Evolutionary conservation across 179 eudicot species (phyloP).

Genomic region (Beta lomatogona): DNA sequence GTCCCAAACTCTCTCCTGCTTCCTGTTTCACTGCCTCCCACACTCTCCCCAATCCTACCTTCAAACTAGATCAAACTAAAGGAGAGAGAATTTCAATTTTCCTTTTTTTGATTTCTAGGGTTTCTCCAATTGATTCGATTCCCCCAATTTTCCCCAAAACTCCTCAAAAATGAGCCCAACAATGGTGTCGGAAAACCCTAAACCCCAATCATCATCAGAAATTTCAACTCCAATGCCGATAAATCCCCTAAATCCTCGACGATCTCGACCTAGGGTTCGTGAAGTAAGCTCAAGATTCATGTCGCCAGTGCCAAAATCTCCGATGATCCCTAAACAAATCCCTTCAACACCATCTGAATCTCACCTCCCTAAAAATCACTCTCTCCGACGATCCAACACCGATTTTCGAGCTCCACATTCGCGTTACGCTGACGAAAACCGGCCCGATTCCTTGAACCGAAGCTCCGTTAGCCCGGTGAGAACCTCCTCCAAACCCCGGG

Average conservation of each 20-base stretch:
- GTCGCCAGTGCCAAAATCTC: conserved; percentile 57
- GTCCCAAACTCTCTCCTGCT: conserved; percentile 3
- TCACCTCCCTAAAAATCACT: conserved; percentile 17
- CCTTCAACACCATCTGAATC: conserved; percentile 41
- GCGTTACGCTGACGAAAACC: conserved; percentile 47
- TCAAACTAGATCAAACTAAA: background rate
- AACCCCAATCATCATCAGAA: conserved; percentile 25
- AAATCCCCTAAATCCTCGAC: conserved; percentile 51
- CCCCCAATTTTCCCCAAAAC: background rate
- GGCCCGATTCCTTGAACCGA: conserved; percentile 43
- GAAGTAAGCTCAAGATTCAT: conserved; percentile 85
- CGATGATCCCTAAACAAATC: conserved; percentile 19
- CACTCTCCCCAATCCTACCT: no score
- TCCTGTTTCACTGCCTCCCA: background rate
- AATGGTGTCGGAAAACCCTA: conserved; percentile 37
- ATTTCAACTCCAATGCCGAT: conserved; percentile 33
- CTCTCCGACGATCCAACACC: conserved; percentile 45
- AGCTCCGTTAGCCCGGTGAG: conserved; percentile 45
- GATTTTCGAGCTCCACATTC: conserved; percentile 34
- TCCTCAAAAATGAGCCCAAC: conserved; percentile 17
- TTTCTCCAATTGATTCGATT: background rate
- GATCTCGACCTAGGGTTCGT: conserved; percentile 63
- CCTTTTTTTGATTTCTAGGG: conserved; percentile 12
- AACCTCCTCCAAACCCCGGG: conserved; percentile 24
- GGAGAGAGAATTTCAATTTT: background rate